These are phyloP conservation scores for Ogataea zsoltii DNA, from an alignment of 805 yeast genomes.

Conservation along the genomic window DNA sequence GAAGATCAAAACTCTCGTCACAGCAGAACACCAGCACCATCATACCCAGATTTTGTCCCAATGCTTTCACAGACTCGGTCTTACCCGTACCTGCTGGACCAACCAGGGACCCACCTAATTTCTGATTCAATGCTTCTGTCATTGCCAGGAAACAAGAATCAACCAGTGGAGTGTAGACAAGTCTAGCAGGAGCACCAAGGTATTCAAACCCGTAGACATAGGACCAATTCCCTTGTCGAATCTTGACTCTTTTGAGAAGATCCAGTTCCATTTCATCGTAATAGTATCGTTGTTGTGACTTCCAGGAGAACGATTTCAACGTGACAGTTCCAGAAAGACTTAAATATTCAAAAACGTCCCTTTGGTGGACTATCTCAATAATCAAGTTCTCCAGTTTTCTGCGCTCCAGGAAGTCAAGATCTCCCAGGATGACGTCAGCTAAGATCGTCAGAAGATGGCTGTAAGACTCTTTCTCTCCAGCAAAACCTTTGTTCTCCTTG, in stretches of 20 bases:
- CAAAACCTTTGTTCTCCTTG: slow-evolving; percentile 2
- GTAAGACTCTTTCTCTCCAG: slow-evolving; percentile 18
- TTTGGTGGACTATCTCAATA: slow-evolving; percentile 65
- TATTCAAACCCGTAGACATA: slow-evolving; percentile 80
- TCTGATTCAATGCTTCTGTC: slow-evolving; percentile 71
- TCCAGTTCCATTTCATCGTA: slow-evolving; percentile 31
- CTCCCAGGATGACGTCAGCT: slow-evolving; percentile 34
- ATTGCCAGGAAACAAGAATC: slow-evolving; percentile 64
- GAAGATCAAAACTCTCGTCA: slow-evolving; percentile 84
- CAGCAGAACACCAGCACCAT: slow-evolving; percentile 87
- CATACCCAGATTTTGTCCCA: slow-evolving; percentile 77
- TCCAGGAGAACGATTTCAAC: slow-evolving; percentile 43
- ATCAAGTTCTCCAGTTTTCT: slow-evolving; percentile 59
- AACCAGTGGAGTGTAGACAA: slow-evolving; percentile 77
- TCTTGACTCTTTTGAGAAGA: slow-evolving; percentile 30
- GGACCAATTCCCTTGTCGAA: slow-evolving; percentile 52
- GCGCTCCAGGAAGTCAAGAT: slow-evolving; percentile 33
- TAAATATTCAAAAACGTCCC: slow-evolving; percentile 35
- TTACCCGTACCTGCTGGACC: slow-evolving; percentile 99
- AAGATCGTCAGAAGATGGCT: slow-evolving; percentile 19
- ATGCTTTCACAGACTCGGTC: slow-evolving; percentile 84
- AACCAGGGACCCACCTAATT: slow-evolving; percentile 84
- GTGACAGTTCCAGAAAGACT: neutral
- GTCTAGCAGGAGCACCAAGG: slow-evolving; percentile 67
- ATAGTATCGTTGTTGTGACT: slow-evolving; percentile 52